phyloP scores from a whole-genome alignment of 139 green algal species.

The Chlorella sorokiniana region DNA sequence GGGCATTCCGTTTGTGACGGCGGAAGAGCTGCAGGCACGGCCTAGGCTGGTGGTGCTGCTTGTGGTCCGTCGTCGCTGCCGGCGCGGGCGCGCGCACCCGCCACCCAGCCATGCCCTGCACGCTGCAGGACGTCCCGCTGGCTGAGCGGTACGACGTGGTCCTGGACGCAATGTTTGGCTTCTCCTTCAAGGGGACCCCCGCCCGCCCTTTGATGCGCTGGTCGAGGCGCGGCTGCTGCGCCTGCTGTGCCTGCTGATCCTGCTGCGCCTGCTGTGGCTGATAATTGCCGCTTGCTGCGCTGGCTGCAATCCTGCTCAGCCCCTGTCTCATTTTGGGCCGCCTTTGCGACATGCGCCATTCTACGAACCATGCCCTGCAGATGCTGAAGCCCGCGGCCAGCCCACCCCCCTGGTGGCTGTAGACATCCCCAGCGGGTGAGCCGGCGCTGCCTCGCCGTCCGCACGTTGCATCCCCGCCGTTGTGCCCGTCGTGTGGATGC shows the following conservation, averaged over 20 bases:
- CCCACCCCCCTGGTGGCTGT: conserved; percentile 56
- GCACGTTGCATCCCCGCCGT: neutral
- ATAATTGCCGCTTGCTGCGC: neutral
- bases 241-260: neutral
- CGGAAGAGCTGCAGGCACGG: conserved; percentile 51
- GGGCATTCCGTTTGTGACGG: conserved; percentile 68
- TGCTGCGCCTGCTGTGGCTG: neutral
- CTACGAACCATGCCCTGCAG: too few species aligned
- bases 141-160: conserved; percentile 68
- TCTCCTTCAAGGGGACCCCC: conserved; percentile 91
- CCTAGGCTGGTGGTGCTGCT: neutral
- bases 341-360: too few species aligned
- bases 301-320: neutral
- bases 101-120: too few species aligned
- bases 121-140: conserved; percentile 27
- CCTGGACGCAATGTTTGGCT: conserved; percentile 97
- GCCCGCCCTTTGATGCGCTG: conserved; percentile 90
- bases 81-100: too few species aligned
- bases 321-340: too few species aligned
- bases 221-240: conserved; percentile 55
- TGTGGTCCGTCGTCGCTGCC: neutral
- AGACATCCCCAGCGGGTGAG: conserved; percentile 41
- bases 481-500: neutral
- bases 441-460: neutral
- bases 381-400: conserved; percentile 52